Percentiles rank a stretch among this genome's conserved stretches.
Conservation (phyloP, 768 basidiomycete genomes). For the Lentinula boryana region DNA sequence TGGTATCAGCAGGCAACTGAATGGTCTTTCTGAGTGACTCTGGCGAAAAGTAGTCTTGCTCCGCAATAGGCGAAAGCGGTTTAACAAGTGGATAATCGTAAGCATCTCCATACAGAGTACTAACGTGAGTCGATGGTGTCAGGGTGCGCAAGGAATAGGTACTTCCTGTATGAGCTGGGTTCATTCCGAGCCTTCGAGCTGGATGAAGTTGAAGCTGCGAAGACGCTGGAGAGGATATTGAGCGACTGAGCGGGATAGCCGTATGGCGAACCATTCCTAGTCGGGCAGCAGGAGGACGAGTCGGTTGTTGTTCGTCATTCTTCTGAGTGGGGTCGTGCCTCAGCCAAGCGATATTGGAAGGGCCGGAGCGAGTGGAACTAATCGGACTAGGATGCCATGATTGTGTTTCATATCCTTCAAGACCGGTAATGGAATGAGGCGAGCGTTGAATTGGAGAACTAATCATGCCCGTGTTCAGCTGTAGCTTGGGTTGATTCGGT, state of each 20-base stretch:
- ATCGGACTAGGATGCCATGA: slow-evolving; percentile 17
- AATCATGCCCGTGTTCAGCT: slow-evolving; percentile 1
- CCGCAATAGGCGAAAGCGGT: slow-evolving; percentile 62
- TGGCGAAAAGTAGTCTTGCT: slow-evolving; percentile 58
- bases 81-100: slow-evolving; percentile 25
- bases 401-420: slow-evolving; percentile 13
- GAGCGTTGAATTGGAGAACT: slow-evolving; percentile 25
- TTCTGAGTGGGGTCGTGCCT: slow-evolving; percentile 10
- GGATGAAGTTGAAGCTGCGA: slow-evolving; percentile 18
- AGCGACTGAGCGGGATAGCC: slow-evolving; percentile 17
- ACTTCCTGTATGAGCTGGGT: slow-evolving; percentile 26
- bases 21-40: slow-evolving; percentile 27
- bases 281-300: neutral
- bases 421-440: slow-evolving; percentile 18
- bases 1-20: slow-evolving; percentile 24
- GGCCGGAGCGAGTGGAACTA: slow-evolving; percentile 21
- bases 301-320: neutral
- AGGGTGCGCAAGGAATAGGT: slow-evolving; percentile 38
- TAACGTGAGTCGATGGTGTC: slow-evolving; percentile 17
- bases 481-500: slow-evolving; percentile 1
- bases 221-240: slow-evolving; percentile 21
- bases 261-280: slow-evolving; percentile 6
- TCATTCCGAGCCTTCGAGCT: slow-evolving; percentile 10
- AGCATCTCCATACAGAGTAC: slow-evolving; percentile 46
- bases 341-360: slow-evolving; percentile 36